phyloP scores from a whole-genome alignment of 2,329 filamentous ascomycete species.

The Sordariomycetes sp. region DNA sequence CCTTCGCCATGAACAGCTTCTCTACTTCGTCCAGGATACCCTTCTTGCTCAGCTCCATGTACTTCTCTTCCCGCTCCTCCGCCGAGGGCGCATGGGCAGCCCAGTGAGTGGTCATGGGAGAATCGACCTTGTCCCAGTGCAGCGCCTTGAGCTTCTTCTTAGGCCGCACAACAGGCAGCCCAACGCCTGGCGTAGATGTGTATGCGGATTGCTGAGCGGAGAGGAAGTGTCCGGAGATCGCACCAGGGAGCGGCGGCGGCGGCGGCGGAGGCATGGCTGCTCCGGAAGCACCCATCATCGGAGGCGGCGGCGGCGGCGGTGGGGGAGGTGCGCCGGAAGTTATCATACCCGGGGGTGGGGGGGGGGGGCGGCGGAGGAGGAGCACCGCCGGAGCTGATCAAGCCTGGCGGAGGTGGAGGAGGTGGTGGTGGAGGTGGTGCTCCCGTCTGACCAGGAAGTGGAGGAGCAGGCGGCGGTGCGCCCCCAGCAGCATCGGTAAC shows the following conservation, averaged over 20 bases:
- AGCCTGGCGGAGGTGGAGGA: conserved; percentile 24
- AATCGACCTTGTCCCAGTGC: conserved; percentile 98
- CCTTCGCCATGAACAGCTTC: conserved; percentile 92
- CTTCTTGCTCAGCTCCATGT: conserved; percentile 83
- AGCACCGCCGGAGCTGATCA: conserved; percentile 17
- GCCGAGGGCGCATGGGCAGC: conserved; percentile 76
- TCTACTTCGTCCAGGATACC: conserved; percentile 97
- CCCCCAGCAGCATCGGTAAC: conserved; percentile 31
- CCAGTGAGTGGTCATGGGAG: conserved; percentile 87
- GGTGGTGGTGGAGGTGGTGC: conserved; percentile 19
- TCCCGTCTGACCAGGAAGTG: conserved; percentile 17
- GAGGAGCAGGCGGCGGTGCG: conserved; percentile 17
- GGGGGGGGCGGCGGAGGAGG: conserved; percentile 30
- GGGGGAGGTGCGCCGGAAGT: conserved; percentile 23
- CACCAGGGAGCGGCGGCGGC: conserved; percentile 55
- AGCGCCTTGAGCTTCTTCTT: conserved; percentile 99
- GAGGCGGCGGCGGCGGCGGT: conserved; percentile 22
- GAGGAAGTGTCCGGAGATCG: conserved; percentile 68
- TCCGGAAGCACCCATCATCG: conserved; percentile 15
- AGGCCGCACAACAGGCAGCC: conserved; percentile 71
- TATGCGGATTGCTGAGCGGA: conserved; percentile 46
- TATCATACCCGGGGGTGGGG: conserved; percentile 33
- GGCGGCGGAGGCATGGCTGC: conserved; percentile 37
- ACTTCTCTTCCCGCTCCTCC: conserved; percentile 89
- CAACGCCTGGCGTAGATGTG: conserved; percentile 35